Conservation (phyloP, 768 basidiomycete genomes). For the Brasilioporus rufonigricans region DNA sequence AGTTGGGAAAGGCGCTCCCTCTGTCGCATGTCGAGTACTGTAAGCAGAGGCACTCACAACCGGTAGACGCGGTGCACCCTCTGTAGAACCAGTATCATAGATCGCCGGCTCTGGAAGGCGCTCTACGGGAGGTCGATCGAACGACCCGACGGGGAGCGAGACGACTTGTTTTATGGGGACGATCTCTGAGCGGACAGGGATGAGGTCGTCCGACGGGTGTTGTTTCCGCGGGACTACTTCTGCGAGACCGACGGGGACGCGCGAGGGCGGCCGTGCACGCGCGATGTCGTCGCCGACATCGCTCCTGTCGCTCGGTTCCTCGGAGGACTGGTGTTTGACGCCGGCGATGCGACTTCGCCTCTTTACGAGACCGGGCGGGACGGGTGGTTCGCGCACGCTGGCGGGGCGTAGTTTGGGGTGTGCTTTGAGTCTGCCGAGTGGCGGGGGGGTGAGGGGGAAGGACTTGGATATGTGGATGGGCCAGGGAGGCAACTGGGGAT, state of each 20-base stretch:
- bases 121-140: conserved; percentile 1
- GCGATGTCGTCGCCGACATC: conserved; percentile 21
- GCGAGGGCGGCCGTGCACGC: conserved; percentile 10
- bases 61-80: conserved; percentile 12
- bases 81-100: conserved; percentile 1
- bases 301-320: conserved; percentile 29
- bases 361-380: conserved; percentile 32
- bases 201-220: not conserved
- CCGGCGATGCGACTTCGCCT: conserved; percentile 23
- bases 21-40: conserved; percentile 11
- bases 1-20: conserved; percentile 7
- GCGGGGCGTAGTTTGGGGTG: conserved; percentile 31
- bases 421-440: conserved; percentile 24
- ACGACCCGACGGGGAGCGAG: conserved; percentile 9
- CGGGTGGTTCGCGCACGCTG: conserved; percentile 29
- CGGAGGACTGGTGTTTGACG: conserved; percentile 26
- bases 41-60: conserved; percentile 28
- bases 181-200: not conserved
- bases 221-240: conserved; percentile 1
- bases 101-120: not conserved
- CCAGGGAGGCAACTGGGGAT: conserved; percentile 26
- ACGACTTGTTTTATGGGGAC: conserved; percentile 7
- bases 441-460: conserved; percentile 30
- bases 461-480: conserved; percentile 29
- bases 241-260: not conserved